Base-by-base conservation (phyloP, 352 stramenopile species). In the Aphanomyces stellatus region DNA sequence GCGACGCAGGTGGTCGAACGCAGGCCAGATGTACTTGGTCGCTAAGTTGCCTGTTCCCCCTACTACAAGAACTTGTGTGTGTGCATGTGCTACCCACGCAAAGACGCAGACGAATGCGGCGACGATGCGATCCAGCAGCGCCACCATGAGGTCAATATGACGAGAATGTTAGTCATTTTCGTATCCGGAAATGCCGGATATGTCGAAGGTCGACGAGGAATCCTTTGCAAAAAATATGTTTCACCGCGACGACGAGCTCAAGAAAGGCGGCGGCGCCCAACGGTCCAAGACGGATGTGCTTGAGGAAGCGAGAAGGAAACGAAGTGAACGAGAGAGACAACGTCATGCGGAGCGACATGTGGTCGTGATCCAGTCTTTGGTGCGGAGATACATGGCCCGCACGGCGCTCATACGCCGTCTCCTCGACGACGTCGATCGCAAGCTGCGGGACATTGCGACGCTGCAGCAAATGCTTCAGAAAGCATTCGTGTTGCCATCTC, bases 21-120 rank as follows among this genome's bases (percentile, higher is more conserved):
- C 72, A 10, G 83, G 77, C 85, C 86, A 94, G 37, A 94, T 71
- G 76, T 93, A 93, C 51, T 93, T 93, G 17, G 79, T 65, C n/a
- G 86, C 82, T 51, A 94, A 74, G 71, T 93, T 85, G 24, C 85
- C 85, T 3, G 85, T 94, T 22, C 82, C 84, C 24, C 84, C 85
- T 3, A 85, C 59, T 30, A 94, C 53, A 7, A 93, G 65, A 24
- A 89, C 70, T 31, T 67, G 60, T 35, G 37, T 53, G 22, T 40
- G 25, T 33, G 46, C 60, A 10, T 55, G 6, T 7, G 37, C 17
- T n/a, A 30, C 35, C 3, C 7, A 34, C 1, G 28, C 33, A 30
- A 30, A 17, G n/a, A 13, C 27, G 6, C 25, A 55, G 13, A 30
- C n/a, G 4, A 28, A 19, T 28, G 7, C 2, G 13, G 46, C 19